Evolutionary conservation across 2,329 filamentous ascomycete genomes (phyloP), one percentile per base, ranked within the genome.

Genomic region (Arachnopeziza araneosa): DNA sequence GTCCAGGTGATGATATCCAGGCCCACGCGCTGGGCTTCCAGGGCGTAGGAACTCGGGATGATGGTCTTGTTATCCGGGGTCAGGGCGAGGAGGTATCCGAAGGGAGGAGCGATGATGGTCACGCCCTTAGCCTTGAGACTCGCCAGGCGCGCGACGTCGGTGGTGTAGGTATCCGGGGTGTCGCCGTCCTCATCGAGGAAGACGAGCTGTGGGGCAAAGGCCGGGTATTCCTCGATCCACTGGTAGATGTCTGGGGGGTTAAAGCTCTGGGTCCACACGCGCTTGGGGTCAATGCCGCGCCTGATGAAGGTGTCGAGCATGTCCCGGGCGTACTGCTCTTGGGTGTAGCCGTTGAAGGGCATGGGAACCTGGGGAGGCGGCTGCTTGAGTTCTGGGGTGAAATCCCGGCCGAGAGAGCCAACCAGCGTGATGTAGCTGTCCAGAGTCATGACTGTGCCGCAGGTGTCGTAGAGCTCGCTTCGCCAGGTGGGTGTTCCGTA

Each of bases 271-370:
- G 64, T 55, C 56, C 59, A 66, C 7, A 66, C 64, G 6, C 65
- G 54, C 9, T 57, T 53, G 10, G 64, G 51, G 23, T 54, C 36
- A 44, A 67, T 67, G 24, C 63, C 58, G 19, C 58, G 57, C 21
- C 53, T 48, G 22, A 61, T 64, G 54, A 62, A 67, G 5, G 54
- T 60, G 58, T 67, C 55, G 49, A 67, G 55, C 53, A 67, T 61
- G 50, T 64, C 64, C 21, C 61, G 60, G 1, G 64, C 62, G 60
- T 57, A 67, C 23, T 63, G 64, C 44, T 60, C 61, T 58, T 66
- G 65, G 1, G 64, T 67, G 55, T 67, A 67, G 48, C 62, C 64
- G 32, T 62, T 55, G 57, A 67, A 67, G 7, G 65, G 65, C 65
- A 67, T 67, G 4, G 50, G 50, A 17, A 52, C 50, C n/a, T 52